Evolutionary conservation across 108 stramenopile genomes (phyloP).

Genomic region (Fistulifera pelliculosa): DNA sequence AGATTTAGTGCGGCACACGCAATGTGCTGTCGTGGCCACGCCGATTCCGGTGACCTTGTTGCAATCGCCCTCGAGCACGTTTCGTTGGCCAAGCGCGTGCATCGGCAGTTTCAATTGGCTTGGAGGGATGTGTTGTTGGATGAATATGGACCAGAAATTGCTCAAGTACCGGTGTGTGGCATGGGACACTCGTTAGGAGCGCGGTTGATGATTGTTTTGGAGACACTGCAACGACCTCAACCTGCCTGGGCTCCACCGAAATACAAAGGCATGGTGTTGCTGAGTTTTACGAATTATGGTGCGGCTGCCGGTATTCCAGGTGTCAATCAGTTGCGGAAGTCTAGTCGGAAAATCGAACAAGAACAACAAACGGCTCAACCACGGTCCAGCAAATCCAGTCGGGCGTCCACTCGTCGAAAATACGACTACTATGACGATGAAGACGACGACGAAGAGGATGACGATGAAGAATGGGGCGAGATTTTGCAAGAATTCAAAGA

Average conservation of each 20-base stretch:
- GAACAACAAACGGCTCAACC: conserved; percentile 2
- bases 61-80: conserved; percentile 65
- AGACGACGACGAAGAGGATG: conserved; percentile 25
- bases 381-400: not conserved
- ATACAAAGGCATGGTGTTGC: conserved; percentile 31
- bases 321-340: conserved; percentile 17
- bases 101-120: conserved; percentile 46
- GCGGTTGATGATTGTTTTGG: conserved; percentile 55
- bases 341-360: conserved; percentile 17
- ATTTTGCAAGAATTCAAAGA: conserved; percentile 40
- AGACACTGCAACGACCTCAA: conserved; percentile 13
- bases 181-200: conserved; percentile 75
- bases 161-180: conserved; percentile 48
- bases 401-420: conserved; percentile 5
- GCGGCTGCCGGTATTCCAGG: conserved; percentile 49
- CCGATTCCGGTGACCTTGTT: conserved; percentile 56
- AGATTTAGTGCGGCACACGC: conserved; percentile 41
- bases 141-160: conserved; percentile 56
- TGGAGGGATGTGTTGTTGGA: conserved; percentile 61
- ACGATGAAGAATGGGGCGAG: conserved; percentile 61
- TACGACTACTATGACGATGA: conserved; percentile 21
- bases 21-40: conserved; percentile 59
- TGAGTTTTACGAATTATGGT: conserved; percentile 53
- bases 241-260: conserved; percentile 11
- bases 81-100: conserved; percentile 30